Evolutionary conservation across 352 stramenopile genomes (phyloP).

Genomic region (Pythium vanterpoolii): DNA sequence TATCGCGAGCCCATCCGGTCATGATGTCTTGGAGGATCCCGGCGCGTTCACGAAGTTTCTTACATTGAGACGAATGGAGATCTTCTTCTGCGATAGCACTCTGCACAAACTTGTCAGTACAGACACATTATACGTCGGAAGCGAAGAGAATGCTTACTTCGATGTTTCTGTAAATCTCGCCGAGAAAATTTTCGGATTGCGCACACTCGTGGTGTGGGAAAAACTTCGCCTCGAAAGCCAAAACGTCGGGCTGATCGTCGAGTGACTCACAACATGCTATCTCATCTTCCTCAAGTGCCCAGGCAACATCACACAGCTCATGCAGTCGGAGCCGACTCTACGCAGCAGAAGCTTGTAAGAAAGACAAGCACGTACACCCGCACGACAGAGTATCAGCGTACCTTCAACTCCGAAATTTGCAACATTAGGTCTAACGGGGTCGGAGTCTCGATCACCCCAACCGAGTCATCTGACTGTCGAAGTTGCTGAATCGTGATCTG

Average conservation of each 20-base stretch:
- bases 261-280: constrained; percentile 10
- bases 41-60: constrained; percentile 48
- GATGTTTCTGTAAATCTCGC: constrained; percentile 36
- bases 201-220: constrained; percentile 2
- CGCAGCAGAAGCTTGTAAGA: not conserved
- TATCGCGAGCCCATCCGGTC: constrained; percentile 17
- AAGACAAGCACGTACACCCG: not conserved
- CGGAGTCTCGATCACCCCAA: constrained; percentile 13
- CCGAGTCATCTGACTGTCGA: constrained; percentile 26
- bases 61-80: constrained; percentile 35
- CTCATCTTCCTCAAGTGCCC: constrained; percentile 19
- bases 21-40: constrained; percentile 48
- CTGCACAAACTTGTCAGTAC: constrained; percentile 20
- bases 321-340: constrained; percentile 15
- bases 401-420: constrained; percentile 53
- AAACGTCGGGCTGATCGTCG: constrained; percentile 13
- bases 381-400: constrained; percentile 12
- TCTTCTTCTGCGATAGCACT: constrained; percentile 51
- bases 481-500: constrained; percentile 35
- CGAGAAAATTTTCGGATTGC: constrained; percentile 18
- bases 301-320: constrained; percentile 16
- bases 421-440: constrained; percentile 50
- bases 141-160: constrained; percentile 29
- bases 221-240: constrained; percentile 12
- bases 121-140: not conserved